Conservation (phyloP, 495 filamentous ascomycete genomes). For the Talaromyces stipitatus region DNA sequence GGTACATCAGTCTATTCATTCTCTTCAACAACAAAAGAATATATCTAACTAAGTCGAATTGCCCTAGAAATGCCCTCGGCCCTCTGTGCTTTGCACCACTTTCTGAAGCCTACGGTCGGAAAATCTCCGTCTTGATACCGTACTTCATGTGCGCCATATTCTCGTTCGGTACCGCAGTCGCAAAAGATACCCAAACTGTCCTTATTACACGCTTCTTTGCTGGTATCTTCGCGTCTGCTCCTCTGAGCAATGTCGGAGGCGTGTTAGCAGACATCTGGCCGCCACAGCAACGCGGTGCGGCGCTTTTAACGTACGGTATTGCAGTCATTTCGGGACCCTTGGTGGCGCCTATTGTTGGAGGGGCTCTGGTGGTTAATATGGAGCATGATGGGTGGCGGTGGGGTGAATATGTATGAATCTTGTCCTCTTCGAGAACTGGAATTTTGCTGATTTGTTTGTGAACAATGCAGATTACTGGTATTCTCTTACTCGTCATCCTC, state of each 20-base stretch:
- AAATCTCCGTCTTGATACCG: slow-evolving; percentile 36
- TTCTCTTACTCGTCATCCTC: slow-evolving; percentile 34
- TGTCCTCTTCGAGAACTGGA: slow-evolving; percentile 22
- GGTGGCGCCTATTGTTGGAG: slow-evolving; percentile 39
- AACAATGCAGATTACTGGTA: slow-evolving; percentile 29
- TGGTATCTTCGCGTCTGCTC: slow-evolving; percentile 45
- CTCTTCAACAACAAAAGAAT: slow-evolving; percentile 1
- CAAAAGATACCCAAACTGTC: slow-evolving; percentile 49
- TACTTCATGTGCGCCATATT: slow-evolving; percentile 27
- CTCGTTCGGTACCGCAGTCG: slow-evolving; percentile 39
- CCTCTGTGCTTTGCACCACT: slow-evolving; percentile 30
- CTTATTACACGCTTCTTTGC: slow-evolving; percentile 53
- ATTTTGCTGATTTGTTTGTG: too few species aligned
- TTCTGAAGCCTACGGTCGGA: slow-evolving; percentile 34
- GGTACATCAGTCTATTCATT: slow-evolving; percentile 25
- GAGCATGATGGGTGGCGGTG: slow-evolving; percentile 37
- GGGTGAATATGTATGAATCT: slow-evolving; percentile 32
- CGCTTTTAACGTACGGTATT: slow-evolving; percentile 49
- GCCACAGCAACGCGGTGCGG: slow-evolving; percentile 36
- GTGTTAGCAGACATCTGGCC: slow-evolving; percentile 47
- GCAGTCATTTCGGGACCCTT: slow-evolving; percentile 46
- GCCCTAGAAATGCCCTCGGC: slow-evolving; percentile 11
- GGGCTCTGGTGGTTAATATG: slow-evolving; percentile 31
- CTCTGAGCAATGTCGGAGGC: slow-evolving; percentile 48
- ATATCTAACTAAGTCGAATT: not conserved